Base-by-base conservation (phyloP, 2,329 filamentous ascomycete species). In the Epicoccum sorghinum region DNA sequence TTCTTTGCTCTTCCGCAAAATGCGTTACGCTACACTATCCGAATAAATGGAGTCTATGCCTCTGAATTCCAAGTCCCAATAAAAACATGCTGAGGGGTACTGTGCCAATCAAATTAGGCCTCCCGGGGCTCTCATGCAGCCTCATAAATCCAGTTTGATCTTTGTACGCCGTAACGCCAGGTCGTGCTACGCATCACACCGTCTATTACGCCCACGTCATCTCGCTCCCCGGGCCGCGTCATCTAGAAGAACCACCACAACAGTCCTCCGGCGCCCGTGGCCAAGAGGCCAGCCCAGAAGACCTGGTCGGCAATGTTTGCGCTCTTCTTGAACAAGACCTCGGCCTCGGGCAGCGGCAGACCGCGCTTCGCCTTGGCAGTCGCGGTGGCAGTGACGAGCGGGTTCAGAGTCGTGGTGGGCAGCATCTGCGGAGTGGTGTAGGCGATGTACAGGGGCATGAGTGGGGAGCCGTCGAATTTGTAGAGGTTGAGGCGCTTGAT, bases 361-460 rank as follows among this genome's bases (percentile, higher is more conserved):
- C 53, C 67, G 39, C 67, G 73, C 62, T 71, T 75, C 44, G 66
- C 63, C 49, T 73, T 79, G 3, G 76, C 71, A 1, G 66, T 58
- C 1, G 76, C 64, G 10, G 68, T 72, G 9, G 71, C 62, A 12
- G 74, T 73, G 3, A 70, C 69, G 18, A 75, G 68, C 0, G 86
- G 84, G 65, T 89, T 86, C 55, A 90, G 77, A 0, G 86, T 89
- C 9, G 79, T 78, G 3, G 87, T 89, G 2, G 88, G 87, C 5
- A 90, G 82, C 86, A 90, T 90, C 66, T 86, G 76, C 0, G 88
- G 87, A 4, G 86, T 83, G 10, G 74, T 79, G 68, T 82, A 85
- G 59, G 81, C 82, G 40, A 89, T 79, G 72, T 88, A 90, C 79
- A 91, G 80, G 9, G 88, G 87, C 61, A 87, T 83, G 75, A 89